Percentiles rank a stretch among this genome's conserved stretches.
phyloP scores from a whole-genome alignment of 495 filamentous ascomycete genomes.

The Podospora conica region DNA sequence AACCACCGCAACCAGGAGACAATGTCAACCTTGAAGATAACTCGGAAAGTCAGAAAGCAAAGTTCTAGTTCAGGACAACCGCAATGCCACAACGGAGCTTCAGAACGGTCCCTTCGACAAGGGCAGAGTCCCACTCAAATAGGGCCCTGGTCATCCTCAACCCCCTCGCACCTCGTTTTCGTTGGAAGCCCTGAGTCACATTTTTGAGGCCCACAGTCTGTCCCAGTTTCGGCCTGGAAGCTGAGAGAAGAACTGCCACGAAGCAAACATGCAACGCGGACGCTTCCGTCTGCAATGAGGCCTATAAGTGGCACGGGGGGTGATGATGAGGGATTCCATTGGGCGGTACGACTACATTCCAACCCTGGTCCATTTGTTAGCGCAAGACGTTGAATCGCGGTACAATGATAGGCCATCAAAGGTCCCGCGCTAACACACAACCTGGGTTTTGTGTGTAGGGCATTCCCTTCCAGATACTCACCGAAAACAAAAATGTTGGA shows the following conservation, averaged over 20 bases:
- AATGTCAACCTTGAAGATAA: not conserved
- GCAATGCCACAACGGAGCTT: not conserved
- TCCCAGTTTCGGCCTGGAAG: not conserved
- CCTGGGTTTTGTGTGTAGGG: not conserved
- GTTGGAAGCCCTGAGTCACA: not conserved
- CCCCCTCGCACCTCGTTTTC: not conserved
- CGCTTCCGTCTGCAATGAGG: not conserved
- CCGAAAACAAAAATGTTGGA: not conserved
- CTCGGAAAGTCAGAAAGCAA: not conserved
- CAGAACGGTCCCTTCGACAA: not conserved
- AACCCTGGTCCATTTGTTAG: not conserved
- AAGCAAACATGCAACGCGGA: not conserved
- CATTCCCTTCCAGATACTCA: not conserved
- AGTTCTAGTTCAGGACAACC: not conserved
- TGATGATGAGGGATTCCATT: not conserved
- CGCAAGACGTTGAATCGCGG: not conserved
- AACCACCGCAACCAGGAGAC: not conserved
- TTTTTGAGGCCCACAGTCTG: not conserved
- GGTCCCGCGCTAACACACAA: not conserved
- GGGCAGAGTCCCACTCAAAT: not conserved
- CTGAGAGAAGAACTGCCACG: not conserved
- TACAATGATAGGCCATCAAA: not conserved
- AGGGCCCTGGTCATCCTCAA: not conserved
- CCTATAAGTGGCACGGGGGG: not conserved
- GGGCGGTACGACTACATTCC: not conserved